phyloP scores from a whole-genome alignment of 78 protist species.

The Protostelium mycophagum region DNA sequence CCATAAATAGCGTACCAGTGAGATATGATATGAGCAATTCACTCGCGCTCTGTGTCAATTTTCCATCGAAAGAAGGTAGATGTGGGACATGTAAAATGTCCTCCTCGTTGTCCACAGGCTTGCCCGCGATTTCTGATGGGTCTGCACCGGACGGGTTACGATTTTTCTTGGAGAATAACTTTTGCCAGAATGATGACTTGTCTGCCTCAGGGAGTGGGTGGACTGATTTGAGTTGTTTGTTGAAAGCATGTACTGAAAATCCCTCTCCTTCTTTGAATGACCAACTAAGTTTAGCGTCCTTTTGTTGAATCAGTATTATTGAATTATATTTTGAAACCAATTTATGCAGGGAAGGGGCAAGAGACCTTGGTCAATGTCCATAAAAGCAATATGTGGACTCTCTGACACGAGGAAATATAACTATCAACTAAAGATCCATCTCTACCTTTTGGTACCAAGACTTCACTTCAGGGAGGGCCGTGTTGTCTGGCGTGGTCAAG shows the following conservation, averaged over 20 bases:
- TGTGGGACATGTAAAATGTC: slow-evolving; percentile 47
- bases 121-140: neutral
- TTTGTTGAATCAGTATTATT: neutral
- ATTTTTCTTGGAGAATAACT: neutral
- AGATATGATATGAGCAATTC: slow-evolving; percentile 62
- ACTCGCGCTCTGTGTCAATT: slow-evolving; percentile 41
- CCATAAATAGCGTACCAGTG: too few species aligned
- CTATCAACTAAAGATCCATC: neutral
- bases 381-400: too few species aligned
- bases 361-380: too few species aligned
- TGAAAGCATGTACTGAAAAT: neutral
- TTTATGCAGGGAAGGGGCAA: too few species aligned
- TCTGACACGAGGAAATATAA: neutral
- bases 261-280: neutral
- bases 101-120: slow-evolving; percentile 23
- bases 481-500: neutral
- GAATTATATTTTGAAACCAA: neutral
- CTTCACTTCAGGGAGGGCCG: neutral
- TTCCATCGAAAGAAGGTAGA: slow-evolving; percentile 47
- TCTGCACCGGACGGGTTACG: slow-evolving; percentile 2
- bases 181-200: neutral
- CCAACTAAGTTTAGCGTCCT: neutral
- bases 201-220: neutral
- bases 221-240: neutral
- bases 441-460: neutral